phyloP scores from a whole-genome alignment of 345 rosid genomes.

The Camelina hispida region DNA sequence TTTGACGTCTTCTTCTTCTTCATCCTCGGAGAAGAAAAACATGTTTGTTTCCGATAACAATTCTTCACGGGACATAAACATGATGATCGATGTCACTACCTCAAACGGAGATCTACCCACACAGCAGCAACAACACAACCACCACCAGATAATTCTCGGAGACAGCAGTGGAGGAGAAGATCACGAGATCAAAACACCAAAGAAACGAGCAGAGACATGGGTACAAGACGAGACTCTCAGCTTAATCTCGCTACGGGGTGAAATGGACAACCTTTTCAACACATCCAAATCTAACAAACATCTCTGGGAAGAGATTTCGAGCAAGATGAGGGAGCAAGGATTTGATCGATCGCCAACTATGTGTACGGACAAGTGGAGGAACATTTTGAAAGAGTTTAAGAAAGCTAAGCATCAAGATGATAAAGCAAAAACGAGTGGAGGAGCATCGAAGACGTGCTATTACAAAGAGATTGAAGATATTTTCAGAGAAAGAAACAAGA shows the following conservation, averaged over 20 bases:
- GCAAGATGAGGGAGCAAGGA: slow-evolving; percentile 90
- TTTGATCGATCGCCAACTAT: slow-evolving; percentile 93
- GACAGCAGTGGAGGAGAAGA: slow-evolving; percentile 85
- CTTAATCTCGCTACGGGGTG: slow-evolving; percentile 73
- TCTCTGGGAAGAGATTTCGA: slow-evolving; percentile 89
- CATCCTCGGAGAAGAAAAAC: slow-evolving; percentile 27
- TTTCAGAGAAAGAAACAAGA: slow-evolving; percentile 72
- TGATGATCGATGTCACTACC: slow-evolving; percentile 73
- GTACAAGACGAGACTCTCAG: slow-evolving; percentile 86
- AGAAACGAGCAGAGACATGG: slow-evolving; percentile 99
- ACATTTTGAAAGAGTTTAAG: slow-evolving; percentile 90
- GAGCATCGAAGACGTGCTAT: slow-evolving; percentile 78
- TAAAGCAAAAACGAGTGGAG: slow-evolving; percentile 54
- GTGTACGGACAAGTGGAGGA: slow-evolving; percentile 99
- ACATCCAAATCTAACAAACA: slow-evolving; percentile 97
- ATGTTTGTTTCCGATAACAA: slow-evolving; percentile 80
- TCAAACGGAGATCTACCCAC: slow-evolving; percentile 51
- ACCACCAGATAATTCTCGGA: slow-evolving; percentile 59
- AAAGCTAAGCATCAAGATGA: slow-evolving; percentile 73
- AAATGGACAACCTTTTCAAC: slow-evolving; percentile 83
- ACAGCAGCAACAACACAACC: slow-evolving; percentile 50
- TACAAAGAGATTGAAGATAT: slow-evolving; percentile 94
- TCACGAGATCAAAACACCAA: slow-evolving; percentile 79
- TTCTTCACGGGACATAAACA: slow-evolving; percentile 51
- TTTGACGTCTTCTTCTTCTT: neutral